phyloP scores from a whole-genome alignment of 78 protist genomes.

The Tieghemostelium lacteum region DNA sequence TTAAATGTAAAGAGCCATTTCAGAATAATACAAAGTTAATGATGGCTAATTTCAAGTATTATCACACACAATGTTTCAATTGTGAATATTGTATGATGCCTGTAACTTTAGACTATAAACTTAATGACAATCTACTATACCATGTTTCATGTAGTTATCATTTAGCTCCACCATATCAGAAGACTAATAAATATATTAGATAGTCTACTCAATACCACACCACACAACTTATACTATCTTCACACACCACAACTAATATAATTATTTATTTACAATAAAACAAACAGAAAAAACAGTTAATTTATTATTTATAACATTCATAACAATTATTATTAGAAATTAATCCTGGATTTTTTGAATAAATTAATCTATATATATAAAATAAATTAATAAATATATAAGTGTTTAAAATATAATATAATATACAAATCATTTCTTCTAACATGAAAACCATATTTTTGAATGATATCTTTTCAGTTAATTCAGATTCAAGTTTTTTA shows the following conservation, averaged over 20 bases:
- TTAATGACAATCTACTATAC: neutral
- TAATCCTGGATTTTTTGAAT: constrained; percentile 51
- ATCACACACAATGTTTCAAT: constrained; percentile 28
- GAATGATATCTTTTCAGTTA: constrained; percentile 16
- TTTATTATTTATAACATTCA: too few relatives aligned
- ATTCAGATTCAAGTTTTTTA: neutral
- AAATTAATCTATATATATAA: constrained; percentile 14
- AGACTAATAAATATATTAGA: too few relatives aligned
- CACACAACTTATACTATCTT: too few relatives aligned
- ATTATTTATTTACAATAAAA: too few relatives aligned
- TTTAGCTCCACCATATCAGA: too few relatives aligned
- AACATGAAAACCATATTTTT: neutral
- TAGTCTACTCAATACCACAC: too few relatives aligned
- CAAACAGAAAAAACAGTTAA: too few relatives aligned
- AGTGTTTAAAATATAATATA: neutral
- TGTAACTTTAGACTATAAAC: neutral
- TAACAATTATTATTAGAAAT: too few relatives aligned
- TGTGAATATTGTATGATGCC: neutral
- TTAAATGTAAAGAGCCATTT: constrained; percentile 6
- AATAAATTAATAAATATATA: neutral
- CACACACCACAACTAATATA: too few relatives aligned
- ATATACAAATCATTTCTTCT: constrained; percentile 13
- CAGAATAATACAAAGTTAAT: constrained; percentile 1
- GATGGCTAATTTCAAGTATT: constrained; percentile 20
- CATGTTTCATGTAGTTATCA: constrained; percentile 14